Evolutionary conservation across 2,329 filamentous ascomycete genomes (phyloP), one percentile per base, ranked within the genome.

Genomic region (Penicillium sp.): DNA sequence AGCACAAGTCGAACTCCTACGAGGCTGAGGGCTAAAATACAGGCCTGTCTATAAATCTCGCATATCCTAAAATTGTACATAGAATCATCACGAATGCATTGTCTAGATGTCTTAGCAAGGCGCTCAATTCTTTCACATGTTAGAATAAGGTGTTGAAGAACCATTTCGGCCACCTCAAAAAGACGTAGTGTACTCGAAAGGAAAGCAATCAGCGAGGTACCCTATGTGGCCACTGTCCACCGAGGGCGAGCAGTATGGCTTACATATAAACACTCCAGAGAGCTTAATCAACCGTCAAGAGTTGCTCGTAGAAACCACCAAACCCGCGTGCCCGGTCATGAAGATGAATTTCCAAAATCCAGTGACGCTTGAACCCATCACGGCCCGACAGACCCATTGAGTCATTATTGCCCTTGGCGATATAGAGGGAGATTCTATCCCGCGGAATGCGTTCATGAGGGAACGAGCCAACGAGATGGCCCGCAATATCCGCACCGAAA

Each of bases 1-100:
- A 99, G 82, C 94, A 99, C 81, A 97, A 96, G 81, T 94, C 91
- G 47, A 95, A 96, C 72, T 85, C 88, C 53, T 96, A 96, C 71
- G 89, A 69, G 54, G 86, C 89, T 49, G 91, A 92, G 75, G 89
- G 71, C 35, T 72, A 60, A 59, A 43, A 17, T 19, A 9, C 3
- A 41, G 4, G 43, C 12, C 23, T 23, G 13, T 41, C 42, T 42
- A 53, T 29, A 21, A 29, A 19, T 9, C 50, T 46, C 3, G 15
- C 17, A 23, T 35, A 13, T 33, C 31, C 21, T 40, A 48, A 33
- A 54, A 54, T 8, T 57, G 55, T 54, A 57, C n/a, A 54, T 57
- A 57, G 29, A 57, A 57, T 37, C 42, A 47, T 40, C 17, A 38
- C 27, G 37, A 56, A 45, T 56, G 42, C 43, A 48, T 31, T 33